Base-by-base conservation (phyloP, 2,329 filamentous ascomycete genomes). In the Camillea tinctor region DNA sequence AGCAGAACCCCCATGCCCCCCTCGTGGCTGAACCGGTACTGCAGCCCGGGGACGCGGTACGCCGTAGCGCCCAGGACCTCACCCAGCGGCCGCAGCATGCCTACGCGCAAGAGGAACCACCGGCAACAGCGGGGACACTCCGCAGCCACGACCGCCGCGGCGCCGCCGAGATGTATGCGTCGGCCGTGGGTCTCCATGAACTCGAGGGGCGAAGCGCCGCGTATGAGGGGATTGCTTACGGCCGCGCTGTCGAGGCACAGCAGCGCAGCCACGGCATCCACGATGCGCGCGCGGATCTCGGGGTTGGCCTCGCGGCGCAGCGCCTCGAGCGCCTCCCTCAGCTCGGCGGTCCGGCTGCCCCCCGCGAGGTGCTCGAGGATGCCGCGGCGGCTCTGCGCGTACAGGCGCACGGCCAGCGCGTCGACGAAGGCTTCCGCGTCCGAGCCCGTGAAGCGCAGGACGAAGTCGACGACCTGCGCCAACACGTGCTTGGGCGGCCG, bases 1-100 rank as follows among this genome's bases (percentile, higher is more conserved):
- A 61, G 3, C 8, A 63, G 36, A 40, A 50, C 40, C 3, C 56
- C 56, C 22, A 40, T 55, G 1, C 61, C 61, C 19, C 55, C 61
- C 3, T 58, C 52, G 19, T 40, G 52, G 22, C 50, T 49, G 24
- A 22, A 20, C 5, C 17, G 24, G 54, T 54, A 54, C 24, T 48
- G 36, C 21, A 51, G 19, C n/a, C 50, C 40, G 26, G 56, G 56
- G 52, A 59, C 26, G 17, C 61, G 40, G 54, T 58, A 49, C 49
- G 61, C 40, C 26, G 22, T 48, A 48, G 54, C 20, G 40, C 26
- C 44, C n/a, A 50, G 2, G 40, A 57, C 30, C 48, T 54, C 15
- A 1, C 22, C 30, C 19, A 26, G 44, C 26, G 57, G 19, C 26
- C 22, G 15, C 40, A 55, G 21, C 54, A 60, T 15, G 22, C 30